Base-by-base conservation (phyloP, 2,329 filamentous ascomycete genomes). In the Emergomyces pasteurianus region DNA sequence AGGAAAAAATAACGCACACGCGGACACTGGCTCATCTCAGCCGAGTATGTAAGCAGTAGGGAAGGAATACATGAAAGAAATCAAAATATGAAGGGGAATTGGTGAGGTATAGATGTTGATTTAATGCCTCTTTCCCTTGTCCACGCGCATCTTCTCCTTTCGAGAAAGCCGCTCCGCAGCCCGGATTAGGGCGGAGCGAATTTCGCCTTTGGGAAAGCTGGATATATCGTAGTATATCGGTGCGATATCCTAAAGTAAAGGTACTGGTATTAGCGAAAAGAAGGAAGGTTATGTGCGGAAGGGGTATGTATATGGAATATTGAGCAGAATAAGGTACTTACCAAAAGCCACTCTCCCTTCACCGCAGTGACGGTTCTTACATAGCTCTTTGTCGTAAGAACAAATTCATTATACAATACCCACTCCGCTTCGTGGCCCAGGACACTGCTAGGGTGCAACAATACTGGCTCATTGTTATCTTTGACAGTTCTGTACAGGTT, bases 391-490 rank as follows among this genome's bases (percentile, higher is more conserved):
- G 89, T 94, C 0, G 94, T 99, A 60, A 99, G 83, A 14, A 99
- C 94, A 71, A 97, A 99, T 72, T 99, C 95, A 70, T 97, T 96
- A 77, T 99, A 99, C 31, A 99, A 79, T 31, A 99, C 90, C 94
- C 94, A 99, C 67, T 99, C 94, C 67, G 87, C 90, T 62, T 96
- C 92, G 62, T 90, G 86, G 58, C 86, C 84, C 26, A 99, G 81
- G 38, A 96, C 92, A 0, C 92, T 96, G 65, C 89, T 94, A 1
- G 94, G 94, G 76, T 99, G 94, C 63, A 99, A 82, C 68, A 96
- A 81, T 53, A 99, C 94, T 54, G 84, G 88, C 77, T 97, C 92
- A 70, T 96, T 89, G 61, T 66, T 66, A 71, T 99, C 95, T 79
- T 97, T 99, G 73, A 99, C 87, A 1, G 94, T 99, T 65, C 87